These are phyloP conservation scores for Annulohypoxylon maeteangense DNA, from an alignment of 495 filamentous ascomycete species.

Conservation along the genomic window DNA sequence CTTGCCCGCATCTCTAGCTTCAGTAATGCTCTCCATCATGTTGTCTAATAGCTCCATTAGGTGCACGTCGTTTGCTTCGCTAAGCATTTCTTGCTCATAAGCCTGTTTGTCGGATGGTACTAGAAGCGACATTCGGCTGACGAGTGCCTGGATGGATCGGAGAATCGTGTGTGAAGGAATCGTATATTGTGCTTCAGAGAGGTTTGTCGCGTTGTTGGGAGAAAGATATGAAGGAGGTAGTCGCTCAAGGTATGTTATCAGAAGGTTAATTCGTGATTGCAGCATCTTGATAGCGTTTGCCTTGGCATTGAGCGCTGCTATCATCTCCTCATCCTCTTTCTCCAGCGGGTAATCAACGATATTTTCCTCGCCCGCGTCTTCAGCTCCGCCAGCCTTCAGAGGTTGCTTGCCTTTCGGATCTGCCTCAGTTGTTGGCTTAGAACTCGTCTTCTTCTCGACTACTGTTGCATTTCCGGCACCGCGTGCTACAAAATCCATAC, in stretches of 20 bases:
- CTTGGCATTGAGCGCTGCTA: slow-evolving; percentile 79
- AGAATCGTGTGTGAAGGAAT: slow-evolving; percentile 71
- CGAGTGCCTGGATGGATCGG: slow-evolving; percentile 71
- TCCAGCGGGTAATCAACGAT: slow-evolving; percentile 66
- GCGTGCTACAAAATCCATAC: slow-evolving; percentile 87
- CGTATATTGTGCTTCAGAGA: slow-evolving; percentile 54
- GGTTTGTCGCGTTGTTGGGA: slow-evolving; percentile 49
- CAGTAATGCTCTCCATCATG: slow-evolving; percentile 72
- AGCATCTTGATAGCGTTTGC: slow-evolving; percentile 93
- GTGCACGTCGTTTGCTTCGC: slow-evolving; percentile 81
- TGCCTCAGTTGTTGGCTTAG: slow-evolving; percentile 44
- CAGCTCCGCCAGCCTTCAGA: slow-evolving; percentile 39
- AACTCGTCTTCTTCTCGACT: slow-evolving; percentile 57
- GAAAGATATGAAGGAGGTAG: slow-evolving; percentile 72
- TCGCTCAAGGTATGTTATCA: slow-evolving; percentile 80
- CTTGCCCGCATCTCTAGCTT: slow-evolving; percentile 74
- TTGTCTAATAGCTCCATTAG: slow-evolving; percentile 76
- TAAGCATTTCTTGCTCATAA: slow-evolving; percentile 67
- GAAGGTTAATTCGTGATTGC: slow-evolving; percentile 81
- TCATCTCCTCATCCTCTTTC: slow-evolving; percentile 79
- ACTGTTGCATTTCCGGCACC: slow-evolving; percentile 81
- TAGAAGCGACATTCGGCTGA: slow-evolving; percentile 70
- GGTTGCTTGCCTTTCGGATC: slow-evolving; percentile 62
- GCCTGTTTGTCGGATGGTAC: slow-evolving; percentile 63
- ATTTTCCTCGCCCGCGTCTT: slow-evolving; percentile 44